Base-by-base conservation (phyloP, 2,329 filamentous ascomycete genomes). In the Penicillium sp. region DNA sequence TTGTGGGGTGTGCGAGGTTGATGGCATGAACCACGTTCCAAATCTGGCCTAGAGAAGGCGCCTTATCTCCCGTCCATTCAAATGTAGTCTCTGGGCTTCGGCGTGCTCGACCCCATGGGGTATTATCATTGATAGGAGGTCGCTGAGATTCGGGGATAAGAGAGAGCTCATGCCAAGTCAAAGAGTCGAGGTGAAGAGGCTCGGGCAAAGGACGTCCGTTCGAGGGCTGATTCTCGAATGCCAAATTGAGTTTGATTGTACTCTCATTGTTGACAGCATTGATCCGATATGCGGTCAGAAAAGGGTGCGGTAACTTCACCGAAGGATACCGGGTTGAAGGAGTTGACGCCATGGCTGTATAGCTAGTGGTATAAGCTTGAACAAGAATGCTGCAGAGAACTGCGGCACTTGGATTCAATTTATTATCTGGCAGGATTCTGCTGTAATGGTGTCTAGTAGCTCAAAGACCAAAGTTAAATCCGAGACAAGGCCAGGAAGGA, bases 11-110 rank as follows among this genome's bases (percentile, higher is more conserved):
- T 16, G 73, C 67, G 13, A 77, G 72, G 37, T 77, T 74, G 52
- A 81, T 70, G 4, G 75, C 74, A 55, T 81, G 78, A 18, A 78
- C 60, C 21, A 79, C 66, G 43, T 79, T 75, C 79, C 79, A 81
- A 14, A 79, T 65, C 58, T 81, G 77, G 2, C 71, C 76, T 26
- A 79, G 63, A 28, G 75, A 70, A 42, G 79, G 79, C n/a, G 68
- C 51, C 3, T 26, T 46, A 21, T 66, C 63, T 8, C 63, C 67
- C 10, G 56, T 37, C 79, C 79, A 81, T 48, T 73, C 70, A 51
- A 80, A 70, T 6, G 65, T 70, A 3, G 75, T 70, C 36, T 71
- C 68, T 6, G 77, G 76, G 24, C 75, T 74, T 61, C 79, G 72
- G 58, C 75, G 71, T 47, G 76, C 72, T 58, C 78, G 70, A 29